Percentiles rank a stretch among this genome's conserved stretches.
Conservation (phyloP, 768 basidiomycete genomes). For the Boletus fagicola region DNA sequence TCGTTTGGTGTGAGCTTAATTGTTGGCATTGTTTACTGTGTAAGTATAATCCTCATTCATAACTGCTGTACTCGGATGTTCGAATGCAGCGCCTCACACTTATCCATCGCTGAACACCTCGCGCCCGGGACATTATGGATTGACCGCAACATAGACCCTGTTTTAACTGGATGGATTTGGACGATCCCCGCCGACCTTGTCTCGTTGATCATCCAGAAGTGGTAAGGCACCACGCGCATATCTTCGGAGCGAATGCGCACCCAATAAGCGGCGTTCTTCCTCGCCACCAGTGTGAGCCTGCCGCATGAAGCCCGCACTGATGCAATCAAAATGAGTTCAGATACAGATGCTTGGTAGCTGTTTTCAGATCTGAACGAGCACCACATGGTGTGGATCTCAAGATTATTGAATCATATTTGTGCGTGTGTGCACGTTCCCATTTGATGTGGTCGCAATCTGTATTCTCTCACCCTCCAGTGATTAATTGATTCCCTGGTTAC, state of each 20-base stretch:
- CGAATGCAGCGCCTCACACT: not conserved
- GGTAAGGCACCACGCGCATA: not conserved
- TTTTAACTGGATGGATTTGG: too few relatives aligned
- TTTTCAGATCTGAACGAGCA: too few relatives aligned
- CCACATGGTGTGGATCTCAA: too few relatives aligned
- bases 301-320: too few relatives aligned
- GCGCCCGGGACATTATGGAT: too few relatives aligned
- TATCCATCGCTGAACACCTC: too few relatives aligned
- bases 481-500: not conserved
- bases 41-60: not conserved
- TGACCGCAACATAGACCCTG: not conserved
- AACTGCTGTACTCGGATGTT: not conserved
- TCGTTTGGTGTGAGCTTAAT: not conserved
- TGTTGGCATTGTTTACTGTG: not conserved
- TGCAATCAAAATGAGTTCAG: too few relatives aligned
- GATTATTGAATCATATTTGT: too few relatives aligned
- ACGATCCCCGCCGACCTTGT: not conserved
- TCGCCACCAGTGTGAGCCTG: not conserved
- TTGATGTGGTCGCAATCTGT: too few relatives aligned
- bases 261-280: not conserved
- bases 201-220: not conserved
- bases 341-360: too few relatives aligned
- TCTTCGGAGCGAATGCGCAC: not conserved
- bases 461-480: too few relatives aligned
- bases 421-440: too few relatives aligned